Evolutionary conservation across 345 rosid genomes (phyloP), one percentile per base, ranked within the genome.

Genomic region (Corymbia maculata): DNA sequence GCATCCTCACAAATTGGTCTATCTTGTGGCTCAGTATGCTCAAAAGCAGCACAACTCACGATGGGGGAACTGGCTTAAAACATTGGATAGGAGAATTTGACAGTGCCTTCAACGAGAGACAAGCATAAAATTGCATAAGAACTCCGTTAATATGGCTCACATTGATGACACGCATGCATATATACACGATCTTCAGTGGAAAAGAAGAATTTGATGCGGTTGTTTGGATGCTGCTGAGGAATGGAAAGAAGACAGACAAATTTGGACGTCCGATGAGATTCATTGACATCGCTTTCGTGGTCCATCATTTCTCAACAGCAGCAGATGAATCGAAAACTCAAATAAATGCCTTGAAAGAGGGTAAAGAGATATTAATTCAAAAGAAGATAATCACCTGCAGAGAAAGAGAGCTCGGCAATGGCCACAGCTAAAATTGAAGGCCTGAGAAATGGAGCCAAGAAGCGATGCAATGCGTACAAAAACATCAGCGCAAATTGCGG

Each of bases 261-360:
- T 28, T 1, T 6, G 9, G 8, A 61, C 4, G 4, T 61, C 0
- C 4, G 28, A 61, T 61, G 70, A 61, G 17, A 61, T 61, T 28
- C 16, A 28, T 1, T 3, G 9, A 64, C 17, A 4, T 64, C 3
- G 17, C 36, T 64, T n/a, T 28, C 4, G 5, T 64, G 70, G 16
- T 28, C 70, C 30, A 9, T 13, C 6, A 1, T 61, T 6, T 64
- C 70, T 64, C 36, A 64, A 36, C 36, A n/a, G 70, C 36, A 2
- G 2, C 14, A 6, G 32, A 61, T 12, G 14, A 36, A n/a, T 64
- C 0, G 0, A 1, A n/a, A 64, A 64, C 70, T 64, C 17, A 13
- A 36, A 64, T 64, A 12, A 64, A 13, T 28, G 36, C 70, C n/a
- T 28, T 64, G 17, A 28, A 64, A 28, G 28, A 28, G 36, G 6